Conservation (phyloP, 108 stramenopile genomes). For the Fragilaria crotonensis region DNA sequence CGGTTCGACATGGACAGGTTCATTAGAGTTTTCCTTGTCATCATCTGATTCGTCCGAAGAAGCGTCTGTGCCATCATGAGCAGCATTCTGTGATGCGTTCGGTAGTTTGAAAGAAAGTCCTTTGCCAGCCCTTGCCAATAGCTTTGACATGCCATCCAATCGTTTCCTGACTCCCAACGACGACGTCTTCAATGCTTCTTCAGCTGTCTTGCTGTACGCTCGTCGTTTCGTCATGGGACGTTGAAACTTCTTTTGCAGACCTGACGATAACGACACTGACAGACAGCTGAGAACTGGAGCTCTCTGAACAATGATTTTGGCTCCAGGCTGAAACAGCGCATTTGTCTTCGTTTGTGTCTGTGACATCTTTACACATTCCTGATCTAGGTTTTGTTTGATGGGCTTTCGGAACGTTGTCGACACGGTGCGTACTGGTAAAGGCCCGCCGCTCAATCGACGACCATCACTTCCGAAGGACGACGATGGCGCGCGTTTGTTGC, state of each 20-base stretch:
- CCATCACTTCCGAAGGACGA: constrained; percentile 48
- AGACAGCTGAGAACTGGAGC: constrained; percentile 62
- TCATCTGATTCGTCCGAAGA: constrained; percentile 31
- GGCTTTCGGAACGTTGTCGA: background rate
- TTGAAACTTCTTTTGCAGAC: constrained; percentile 58
- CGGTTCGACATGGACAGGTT: constrained; percentile 74
- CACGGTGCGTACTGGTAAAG: background rate
- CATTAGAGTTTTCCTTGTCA: constrained; percentile 44
- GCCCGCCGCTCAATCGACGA: constrained; percentile 22
- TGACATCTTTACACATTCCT: background rate
- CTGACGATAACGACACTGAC: constrained; percentile 16
- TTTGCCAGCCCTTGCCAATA: constrained; percentile 65
- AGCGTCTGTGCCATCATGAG: constrained; percentile 7
- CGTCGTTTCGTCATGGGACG: constrained; percentile 78
- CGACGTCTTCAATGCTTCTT: constrained; percentile 42
- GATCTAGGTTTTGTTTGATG: background rate
- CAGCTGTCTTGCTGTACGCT: constrained; percentile 49
- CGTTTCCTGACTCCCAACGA: constrained; percentile 58
- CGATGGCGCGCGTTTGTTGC: constrained; percentile 13
- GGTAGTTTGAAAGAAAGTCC: constrained; percentile 49
- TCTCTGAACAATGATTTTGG: constrained; percentile 36
- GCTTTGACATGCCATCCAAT: constrained; percentile 70
- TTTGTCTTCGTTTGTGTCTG: background rate
- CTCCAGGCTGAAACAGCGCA: constrained; percentile 34
- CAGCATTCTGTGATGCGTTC: constrained; percentile 1